phyloP scores from a whole-genome alignment of 2,329 filamentous ascomycete species.

The Exophiala xenobiotica region DNA sequence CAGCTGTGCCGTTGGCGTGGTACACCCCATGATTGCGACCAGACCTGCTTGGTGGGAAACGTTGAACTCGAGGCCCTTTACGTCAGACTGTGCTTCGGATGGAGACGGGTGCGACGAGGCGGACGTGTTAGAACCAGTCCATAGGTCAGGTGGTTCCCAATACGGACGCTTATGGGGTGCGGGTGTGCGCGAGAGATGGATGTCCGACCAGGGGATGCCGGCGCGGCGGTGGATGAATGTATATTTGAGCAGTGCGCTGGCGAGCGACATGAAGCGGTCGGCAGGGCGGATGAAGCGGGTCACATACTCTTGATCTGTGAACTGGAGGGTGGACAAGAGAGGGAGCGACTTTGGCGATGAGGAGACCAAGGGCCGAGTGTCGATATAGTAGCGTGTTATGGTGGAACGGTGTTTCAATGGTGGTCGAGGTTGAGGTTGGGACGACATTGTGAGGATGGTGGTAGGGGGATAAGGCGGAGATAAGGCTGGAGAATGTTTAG shows the following conservation, averaged over 20 bases:
- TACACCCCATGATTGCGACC: constrained; percentile 57
- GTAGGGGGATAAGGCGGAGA: too few relatives aligned
- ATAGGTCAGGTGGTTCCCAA: constrained; percentile 46
- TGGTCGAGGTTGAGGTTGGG: constrained; percentile 6
- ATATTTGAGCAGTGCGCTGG: constrained; percentile 61
- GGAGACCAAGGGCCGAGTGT: constrained; percentile 39
- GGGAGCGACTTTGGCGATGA: constrained; percentile 36
- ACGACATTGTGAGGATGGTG: too few relatives aligned
- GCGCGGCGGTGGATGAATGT: constrained; percentile 57
- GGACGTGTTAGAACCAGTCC: constrained; percentile 4
- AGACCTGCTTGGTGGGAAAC: constrained; percentile 64
- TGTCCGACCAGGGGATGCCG: constrained; percentile 57
- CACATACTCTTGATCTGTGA: constrained; percentile 51
- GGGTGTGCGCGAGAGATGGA: constrained; percentile 54
- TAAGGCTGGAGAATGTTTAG: too few relatives aligned
- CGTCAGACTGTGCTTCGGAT: background rate
- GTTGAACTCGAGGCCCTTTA: constrained; percentile 58
- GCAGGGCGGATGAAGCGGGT: constrained; percentile 52
- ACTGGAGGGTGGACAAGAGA: constrained; percentile 41
- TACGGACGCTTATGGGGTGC: constrained; percentile 52
- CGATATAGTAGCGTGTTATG: constrained; percentile 46
- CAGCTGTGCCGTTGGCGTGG: constrained; percentile 29
- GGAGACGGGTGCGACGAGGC: background rate
- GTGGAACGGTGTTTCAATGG: constrained; percentile 5
- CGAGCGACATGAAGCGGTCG: constrained; percentile 62